Evolutionary conservation across 495 filamentous ascomycete genomes (phyloP), one percentile per base, ranked within the genome.

Genomic region (Endocarpon pusillum): DNA sequence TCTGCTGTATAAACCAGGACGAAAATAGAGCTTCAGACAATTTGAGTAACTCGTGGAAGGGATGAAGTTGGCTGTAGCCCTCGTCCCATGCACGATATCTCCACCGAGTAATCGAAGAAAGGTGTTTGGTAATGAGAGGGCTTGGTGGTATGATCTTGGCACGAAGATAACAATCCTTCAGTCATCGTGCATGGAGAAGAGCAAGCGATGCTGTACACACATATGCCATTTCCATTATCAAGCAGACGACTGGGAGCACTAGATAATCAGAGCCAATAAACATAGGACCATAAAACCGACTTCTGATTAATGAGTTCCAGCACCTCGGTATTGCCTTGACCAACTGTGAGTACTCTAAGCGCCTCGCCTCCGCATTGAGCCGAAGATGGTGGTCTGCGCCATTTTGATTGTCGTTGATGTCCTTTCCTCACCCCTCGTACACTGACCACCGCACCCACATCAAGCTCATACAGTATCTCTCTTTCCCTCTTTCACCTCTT

Each of bases 171-270:
- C 52, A 59, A 78, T 87, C 89, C 89, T 96, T 96, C 87, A 94
- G 81, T 79, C 74, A 51, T 58, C 66, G 71, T 68, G 72, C 80
- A 85, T 78, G 58, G 69, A n/a, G 52, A 57, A 58, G 59, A 64
- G 69, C 69, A 66, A n/a, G 69, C 70, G 70, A 65, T 70, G 84
- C 83, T 94, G 89, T 97, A 97, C 89, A 97, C 89, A 97, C 85
- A 81, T 78, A 93, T 97, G 89, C 89, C 89, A 53, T 66, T 27
- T 26, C 29, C 27, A 27, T 23, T 28, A 40, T 30, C 11, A n/a
- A 42, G 32, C 23, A 42, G 29, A 29, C 16, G 29, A 14, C 35
- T 42, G 34, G 29, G 12, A 38, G 30, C 21, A 25, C 12, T 27
- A 23, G 17, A 34, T n/a, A n/a, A n/a, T n/a, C n/a, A n/a, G n/a